Base-by-base conservation (phyloP, 2,329 filamentous ascomycete species). In the Neurospora sp. region DNA sequence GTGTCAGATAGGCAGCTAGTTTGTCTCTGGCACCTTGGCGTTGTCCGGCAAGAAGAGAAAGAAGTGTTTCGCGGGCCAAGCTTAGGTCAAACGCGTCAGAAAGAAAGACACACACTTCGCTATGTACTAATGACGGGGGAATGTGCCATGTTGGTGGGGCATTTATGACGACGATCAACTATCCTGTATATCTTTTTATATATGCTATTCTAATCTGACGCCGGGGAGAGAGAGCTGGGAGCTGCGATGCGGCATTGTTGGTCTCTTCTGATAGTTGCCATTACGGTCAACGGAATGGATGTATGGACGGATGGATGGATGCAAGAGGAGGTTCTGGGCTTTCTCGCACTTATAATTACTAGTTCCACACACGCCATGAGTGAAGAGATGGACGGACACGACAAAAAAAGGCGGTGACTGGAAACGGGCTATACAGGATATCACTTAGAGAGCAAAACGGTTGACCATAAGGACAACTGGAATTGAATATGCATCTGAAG, bases 181-280 rank as follows among this genome's bases (percentile, higher is more conserved):
- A 67, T 67, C 67, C 67, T 67, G 67, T 70, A 69, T 68, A 70
- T 17, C 39, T 66, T 69, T 69, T 66, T 69, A 69, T 39, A 69
- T 33, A 66, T 66, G 36, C 66, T 42, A 17, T 70, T 70, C 62
- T 70, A 70, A 70, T 70, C 52, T 43, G 40, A 39, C 39, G 38
- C n/a, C 52, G 8, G 69, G 43, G 15, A 38, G 17, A 67, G 39
- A 38, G 39, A 38, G 38, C 9, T 19, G 17, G 43, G 66, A 38
- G 67, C 33, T 62, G 67, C 28, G 23, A 62, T 33, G 2, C 52
- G 15, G 52, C 28, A 36, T 68, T 39, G 36, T 43, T 58, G 43
- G 67, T 1, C 33, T 1, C 33, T 62, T 58, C 46, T 68, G 28
- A 62, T 33, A n/a, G 28, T 62, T 62, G 52, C 33, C 42, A 23